phyloP scores from a whole-genome alignment of 2,329 filamentous ascomycete genomes.

The Talaromyces sp. region DNA sequence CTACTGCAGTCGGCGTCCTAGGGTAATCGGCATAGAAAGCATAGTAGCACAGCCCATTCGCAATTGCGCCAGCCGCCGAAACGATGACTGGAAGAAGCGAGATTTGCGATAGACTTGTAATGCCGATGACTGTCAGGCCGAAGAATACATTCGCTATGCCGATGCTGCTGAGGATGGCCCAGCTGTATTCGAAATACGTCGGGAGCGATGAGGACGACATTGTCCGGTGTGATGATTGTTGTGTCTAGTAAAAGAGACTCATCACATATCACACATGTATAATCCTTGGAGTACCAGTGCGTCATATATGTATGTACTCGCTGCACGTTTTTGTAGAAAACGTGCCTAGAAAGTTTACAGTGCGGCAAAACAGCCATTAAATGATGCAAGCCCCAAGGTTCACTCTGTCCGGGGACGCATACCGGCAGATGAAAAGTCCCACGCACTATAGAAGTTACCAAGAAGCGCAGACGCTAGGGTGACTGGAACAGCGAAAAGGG shows the following conservation, averaged over 20 bases:
- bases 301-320: background rate
- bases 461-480: background rate
- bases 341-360: background rate
- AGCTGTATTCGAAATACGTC: slow-evolving; percentile 1
- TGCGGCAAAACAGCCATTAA: background rate
- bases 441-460: background rate
- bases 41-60: background rate
- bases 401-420: background rate
- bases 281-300: background rate
- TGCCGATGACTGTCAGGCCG: background rate
- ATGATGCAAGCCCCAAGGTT: background rate
- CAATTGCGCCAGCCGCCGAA: background rate
- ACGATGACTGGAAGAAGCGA: background rate
- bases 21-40: background rate
- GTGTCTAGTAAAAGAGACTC: background rate
- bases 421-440: background rate
- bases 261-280: background rate
- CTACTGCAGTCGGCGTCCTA: background rate
- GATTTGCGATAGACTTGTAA: background rate
- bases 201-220: background rate
- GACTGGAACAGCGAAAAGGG: background rate
- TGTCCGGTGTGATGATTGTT: background rate
- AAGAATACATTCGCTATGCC: background rate
- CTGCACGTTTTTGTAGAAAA: background rate
- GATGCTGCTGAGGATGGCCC: slow-evolving; percentile 5